These are phyloP conservation scores for Fusarium nurragi DNA, from an alignment of 2,329 filamentous ascomycete species.

Conservation along the genomic window DNA sequence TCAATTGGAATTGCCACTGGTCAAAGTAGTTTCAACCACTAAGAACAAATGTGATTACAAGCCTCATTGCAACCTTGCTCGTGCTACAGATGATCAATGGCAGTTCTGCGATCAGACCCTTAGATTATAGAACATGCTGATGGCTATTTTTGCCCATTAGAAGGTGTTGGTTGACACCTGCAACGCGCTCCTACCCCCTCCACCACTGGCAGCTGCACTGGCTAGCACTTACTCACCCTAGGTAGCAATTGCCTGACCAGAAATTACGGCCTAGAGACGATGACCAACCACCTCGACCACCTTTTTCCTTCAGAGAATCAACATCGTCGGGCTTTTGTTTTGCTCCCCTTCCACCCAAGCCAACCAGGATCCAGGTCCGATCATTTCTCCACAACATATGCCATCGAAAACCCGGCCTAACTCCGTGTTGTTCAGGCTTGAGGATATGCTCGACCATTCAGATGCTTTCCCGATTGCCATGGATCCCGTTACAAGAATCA, in stretches of 20 bases:
- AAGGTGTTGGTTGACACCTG: constrained; percentile 1
- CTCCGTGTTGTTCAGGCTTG: constrained; percentile 18
- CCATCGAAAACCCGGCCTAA: constrained; percentile 30
- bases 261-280: constrained; percentile 34
- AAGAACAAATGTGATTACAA: neutral
- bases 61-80: constrained; percentile 6
- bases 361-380: constrained; percentile 38
- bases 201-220: constrained; percentile 30
- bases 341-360: constrained; percentile 8
- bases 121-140: neutral
- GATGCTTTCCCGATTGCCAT: constrained; percentile 16
- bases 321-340: constrained; percentile 1
- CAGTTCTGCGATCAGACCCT: neutral
- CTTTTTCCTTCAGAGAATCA: constrained; percentile 11
- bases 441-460: constrained; percentile 10
- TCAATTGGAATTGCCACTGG: neutral
- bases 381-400: constrained; percentile 28
- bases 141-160: constrained; percentile 6
- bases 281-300: constrained; percentile 22
- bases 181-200: constrained; percentile 26
- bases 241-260: constrained; percentile 1
- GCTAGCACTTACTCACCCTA: constrained; percentile 22
- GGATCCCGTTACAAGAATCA: constrained; percentile 13
- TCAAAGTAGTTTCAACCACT: neutral
- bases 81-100: neutral